Conservation (phyloP, 441 rosid genomes). For the Macaranga tanarius region DNA sequence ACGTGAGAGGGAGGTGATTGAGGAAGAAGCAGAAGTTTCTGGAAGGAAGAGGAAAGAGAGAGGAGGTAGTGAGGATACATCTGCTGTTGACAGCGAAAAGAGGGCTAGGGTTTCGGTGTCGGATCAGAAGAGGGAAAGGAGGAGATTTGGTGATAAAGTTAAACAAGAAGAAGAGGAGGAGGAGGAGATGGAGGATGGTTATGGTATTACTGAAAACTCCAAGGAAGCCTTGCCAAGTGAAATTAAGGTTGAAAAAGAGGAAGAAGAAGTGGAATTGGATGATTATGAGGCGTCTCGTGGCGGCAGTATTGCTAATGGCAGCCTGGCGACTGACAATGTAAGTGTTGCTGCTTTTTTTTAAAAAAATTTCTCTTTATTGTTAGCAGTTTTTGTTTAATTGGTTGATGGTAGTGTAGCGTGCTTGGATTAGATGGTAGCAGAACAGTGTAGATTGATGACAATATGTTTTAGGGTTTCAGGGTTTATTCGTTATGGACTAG, state of each 20-base stretch:
- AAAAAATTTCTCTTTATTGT: background rate
- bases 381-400: background rate
- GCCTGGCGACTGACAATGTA: conserved; percentile 46
- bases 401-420: background rate
- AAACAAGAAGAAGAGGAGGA: background rate
- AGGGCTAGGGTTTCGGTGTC: background rate
- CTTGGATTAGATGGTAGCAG: too few species aligned
- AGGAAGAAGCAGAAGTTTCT: background rate
- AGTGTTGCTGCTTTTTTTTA: conserved; percentile 38
- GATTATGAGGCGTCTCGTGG: conserved; percentile 23
- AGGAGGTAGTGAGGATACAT: background rate
- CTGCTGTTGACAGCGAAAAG: background rate
- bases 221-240: conserved; percentile 20
- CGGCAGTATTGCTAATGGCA: conserved; percentile 23
- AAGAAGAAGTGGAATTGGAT: conserved; percentile 22
- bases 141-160: conserved; percentile 1
- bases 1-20: background rate
- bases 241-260: conserved; percentile 26
- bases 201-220: background rate
- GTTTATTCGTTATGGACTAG: too few species aligned
- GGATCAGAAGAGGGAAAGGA: background rate
- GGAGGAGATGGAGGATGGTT: background rate
- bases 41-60: background rate
- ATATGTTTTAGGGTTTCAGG: too few species aligned
- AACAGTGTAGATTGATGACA: too few species aligned